phyloP scores from a whole-genome alignment of 192 early-diverging fungal genomes.

The Coemansia sp. region DNA sequence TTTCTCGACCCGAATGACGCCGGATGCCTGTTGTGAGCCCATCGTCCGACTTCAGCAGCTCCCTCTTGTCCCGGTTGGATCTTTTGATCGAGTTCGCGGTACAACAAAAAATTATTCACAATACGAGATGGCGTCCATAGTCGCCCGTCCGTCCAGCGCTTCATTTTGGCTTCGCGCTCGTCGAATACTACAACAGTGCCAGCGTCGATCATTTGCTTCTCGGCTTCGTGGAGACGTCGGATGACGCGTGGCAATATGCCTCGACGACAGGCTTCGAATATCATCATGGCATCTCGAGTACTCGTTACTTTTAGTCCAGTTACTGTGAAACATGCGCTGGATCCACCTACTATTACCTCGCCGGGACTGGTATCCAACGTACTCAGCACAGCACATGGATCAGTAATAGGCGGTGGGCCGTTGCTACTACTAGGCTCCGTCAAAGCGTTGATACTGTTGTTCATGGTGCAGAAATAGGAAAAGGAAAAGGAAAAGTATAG shows the following conservation, averaged over 20 bases:
- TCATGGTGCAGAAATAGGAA: neutral
- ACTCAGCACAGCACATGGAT: conserved; percentile 17
- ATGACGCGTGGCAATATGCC: conserved; percentile 68
- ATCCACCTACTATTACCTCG: conserved; percentile 45
- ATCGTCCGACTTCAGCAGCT: conserved; percentile 21
- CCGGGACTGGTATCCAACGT: conserved; percentile 19
- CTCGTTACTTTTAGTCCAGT: conserved; percentile 34
- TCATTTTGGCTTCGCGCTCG: conserved; percentile 80
- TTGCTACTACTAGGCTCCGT: neutral
- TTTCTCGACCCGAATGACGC: conserved; percentile 14
- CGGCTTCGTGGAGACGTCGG: conserved; percentile 71
- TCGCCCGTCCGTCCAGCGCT: conserved; percentile 85
- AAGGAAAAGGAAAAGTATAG: neutral
- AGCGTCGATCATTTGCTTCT: conserved; percentile 69
- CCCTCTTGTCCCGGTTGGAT: conserved; percentile 56
- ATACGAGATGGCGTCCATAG: conserved; percentile 85
- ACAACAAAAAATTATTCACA: conserved; percentile 77
- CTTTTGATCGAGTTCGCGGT: conserved; percentile 70
- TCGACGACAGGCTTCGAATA: conserved; percentile 78
- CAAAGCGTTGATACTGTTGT: neutral
- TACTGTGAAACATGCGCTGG: conserved; percentile 36
- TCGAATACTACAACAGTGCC: conserved; percentile 88
- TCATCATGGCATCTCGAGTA: conserved; percentile 72
- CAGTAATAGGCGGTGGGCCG: conserved; percentile 6
- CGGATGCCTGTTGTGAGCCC: neutral